Conservation (phyloP, 2,329 filamentous ascomycete species). For the Trichoderma breve region DNA sequence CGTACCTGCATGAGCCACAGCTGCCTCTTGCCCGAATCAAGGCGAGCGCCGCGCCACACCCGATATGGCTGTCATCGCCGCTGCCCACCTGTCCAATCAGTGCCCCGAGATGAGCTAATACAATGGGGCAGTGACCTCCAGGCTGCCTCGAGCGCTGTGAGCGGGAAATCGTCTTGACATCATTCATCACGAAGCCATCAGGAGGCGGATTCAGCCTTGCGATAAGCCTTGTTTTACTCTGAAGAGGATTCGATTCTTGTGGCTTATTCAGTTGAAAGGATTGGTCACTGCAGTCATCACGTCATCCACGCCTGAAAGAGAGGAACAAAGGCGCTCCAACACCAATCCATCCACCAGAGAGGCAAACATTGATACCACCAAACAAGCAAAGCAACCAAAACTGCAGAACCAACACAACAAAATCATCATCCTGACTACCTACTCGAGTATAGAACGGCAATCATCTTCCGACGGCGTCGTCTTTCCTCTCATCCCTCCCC, state of each 20-base stretch:
- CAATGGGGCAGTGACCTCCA: neutral
- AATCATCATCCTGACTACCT: neutral
- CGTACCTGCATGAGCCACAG: slow-evolving; percentile 13
- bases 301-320: neutral
- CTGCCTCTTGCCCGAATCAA: neutral
- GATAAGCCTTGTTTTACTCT: neutral
- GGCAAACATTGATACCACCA: neutral
- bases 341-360: neutral
- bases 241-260: neutral
- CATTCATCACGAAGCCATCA: slow-evolving; percentile 9
- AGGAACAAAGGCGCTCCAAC: neutral
- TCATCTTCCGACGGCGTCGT: neutral
- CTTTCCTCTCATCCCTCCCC: neutral
- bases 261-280: neutral
- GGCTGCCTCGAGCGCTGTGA: neutral
- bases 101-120: neutral
- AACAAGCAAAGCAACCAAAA: neutral
- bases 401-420: neutral
- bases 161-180: neutral
- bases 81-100: neutral
- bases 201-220: neutral
- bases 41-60: slow-evolving; percentile 10
- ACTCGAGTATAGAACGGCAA: neutral
- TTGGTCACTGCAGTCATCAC: neutral
- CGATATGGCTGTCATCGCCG: neutral